Evolutionary conservation across 73 alveolate genomes (phyloP).

Genomic region (Paramecium biaurelia): DNA sequence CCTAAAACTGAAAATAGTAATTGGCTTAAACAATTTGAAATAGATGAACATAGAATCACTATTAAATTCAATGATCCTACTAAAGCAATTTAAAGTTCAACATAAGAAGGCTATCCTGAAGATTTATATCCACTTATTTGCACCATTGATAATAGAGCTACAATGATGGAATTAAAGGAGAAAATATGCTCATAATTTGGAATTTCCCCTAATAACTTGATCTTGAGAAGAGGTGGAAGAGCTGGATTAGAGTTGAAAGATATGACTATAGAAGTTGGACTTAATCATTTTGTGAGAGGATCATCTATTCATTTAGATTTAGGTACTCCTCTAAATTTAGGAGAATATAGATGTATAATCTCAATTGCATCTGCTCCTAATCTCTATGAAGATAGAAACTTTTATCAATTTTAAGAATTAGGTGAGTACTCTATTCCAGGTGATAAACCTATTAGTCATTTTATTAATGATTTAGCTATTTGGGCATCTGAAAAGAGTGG

Average conservation of each 20-base stretch:
- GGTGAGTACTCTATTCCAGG: slow-evolving; percentile 59
- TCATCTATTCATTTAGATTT: slow-evolving; percentile 57
- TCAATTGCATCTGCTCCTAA: slow-evolving; percentile 41
- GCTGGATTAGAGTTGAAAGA: slow-evolving; percentile 62
- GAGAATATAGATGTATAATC: slow-evolving; percentile 49
- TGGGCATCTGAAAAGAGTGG: slow-evolving; percentile 48
- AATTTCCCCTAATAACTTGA: slow-evolving; percentile 9
- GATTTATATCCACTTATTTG: slow-evolving; percentile 14
- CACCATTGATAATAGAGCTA: slow-evolving; percentile 41
- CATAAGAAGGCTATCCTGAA: neutral
- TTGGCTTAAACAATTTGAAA: slow-evolving; percentile 53
- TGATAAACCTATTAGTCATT: slow-evolving; percentile 7
- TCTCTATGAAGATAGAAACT: slow-evolving; percentile 16
- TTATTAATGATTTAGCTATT: neutral
- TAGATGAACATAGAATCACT: slow-evolving; percentile 47
- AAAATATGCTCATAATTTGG: neutral
- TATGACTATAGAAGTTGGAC: slow-evolving; percentile 19
- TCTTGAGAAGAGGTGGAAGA: slow-evolving; percentile 63
- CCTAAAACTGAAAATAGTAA: neutral
- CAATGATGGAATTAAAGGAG: slow-evolving; percentile 35
- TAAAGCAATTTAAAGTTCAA: neutral
- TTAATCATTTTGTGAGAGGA: slow-evolving; percentile 43
- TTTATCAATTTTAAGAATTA: slow-evolving; percentile 45
- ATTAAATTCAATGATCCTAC: slow-evolving; percentile 54
- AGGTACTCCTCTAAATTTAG: slow-evolving; percentile 51